Evolutionary conservation across 495 filamentous ascomycete genomes (phyloP), one percentile per base, ranked within the genome.

Genomic region (Neohortaea acidophila): DNA sequence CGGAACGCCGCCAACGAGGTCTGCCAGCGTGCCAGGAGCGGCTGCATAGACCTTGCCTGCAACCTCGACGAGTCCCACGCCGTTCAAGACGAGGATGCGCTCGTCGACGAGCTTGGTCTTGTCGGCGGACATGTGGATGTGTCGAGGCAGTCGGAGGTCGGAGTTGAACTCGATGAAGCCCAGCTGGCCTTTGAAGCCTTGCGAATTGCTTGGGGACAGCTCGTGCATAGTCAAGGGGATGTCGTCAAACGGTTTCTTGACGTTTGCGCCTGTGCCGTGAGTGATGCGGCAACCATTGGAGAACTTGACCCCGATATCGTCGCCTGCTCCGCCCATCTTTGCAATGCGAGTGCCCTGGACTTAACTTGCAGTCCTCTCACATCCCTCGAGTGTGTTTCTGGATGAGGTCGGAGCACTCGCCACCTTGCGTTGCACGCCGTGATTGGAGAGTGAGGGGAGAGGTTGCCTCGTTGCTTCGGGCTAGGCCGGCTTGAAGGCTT

Each of bases 111-210:
- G 36, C 17, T 8, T 36, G 14, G n/a, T 12, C 18, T 36, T 34
- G 12, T 26, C 23, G 13, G 37, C 17, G 15, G 39, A 29, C 31
- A 45, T 45, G 28, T 38, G 35, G 20, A 44, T 40, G 22, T 45
- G 36, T 18, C 36, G 6, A 5, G 36, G 43, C 4, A 40, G 22
- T n/a, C 37, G 25, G 18, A 40, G 31, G 2, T 27, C 37, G 13
- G 21, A 24, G 19, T 11, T 29, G 22, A 40, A 45, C 15, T 45
- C 28, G 8, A 35, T 27, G 28, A 30, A 36, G 6, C 37, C 37
- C 8, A 39, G 19, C 11, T 40, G 36, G n/a, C 31, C 43, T 21
- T 33, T 30, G 21, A 45, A 40, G 25, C 26, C 36, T 8, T 21
- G 33, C 27, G 8, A 25, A 15, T 36, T 45, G 9, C 37, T 33